Percentiles rank a stretch among this genome's conserved stretches.
Conservation (phyloP, 2,329 filamentous ascomycete species). For the Aspergillus floridensis region DNA sequence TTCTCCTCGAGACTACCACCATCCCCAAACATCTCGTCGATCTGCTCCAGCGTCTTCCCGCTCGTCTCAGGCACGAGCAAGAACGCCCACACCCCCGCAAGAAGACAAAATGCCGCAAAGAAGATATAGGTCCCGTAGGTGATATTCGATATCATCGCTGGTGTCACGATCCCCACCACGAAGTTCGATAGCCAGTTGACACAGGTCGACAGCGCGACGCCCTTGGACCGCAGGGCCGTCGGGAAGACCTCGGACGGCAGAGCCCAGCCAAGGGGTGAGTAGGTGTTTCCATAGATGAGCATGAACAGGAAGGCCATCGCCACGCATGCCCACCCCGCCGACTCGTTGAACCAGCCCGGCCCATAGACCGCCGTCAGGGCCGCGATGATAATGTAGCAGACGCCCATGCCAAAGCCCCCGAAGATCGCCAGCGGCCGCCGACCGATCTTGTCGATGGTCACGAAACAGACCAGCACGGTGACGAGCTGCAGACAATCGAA, state of each 20-base stretch:
- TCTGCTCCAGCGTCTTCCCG: conserved; percentile 52
- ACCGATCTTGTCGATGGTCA: conserved; percentile 21
- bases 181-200: conserved; percentile 42
- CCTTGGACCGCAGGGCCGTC: conserved; percentile 33
- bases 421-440: conserved; percentile 59
- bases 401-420: conserved; percentile 48
- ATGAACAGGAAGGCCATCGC: conserved; percentile 56
- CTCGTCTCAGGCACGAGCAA: conserved; percentile 56
- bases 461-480: conserved; percentile 56
- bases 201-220: conserved; percentile 34
- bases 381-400: background rate
- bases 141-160: conserved; percentile 57
- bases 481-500: conserved; percentile 55
- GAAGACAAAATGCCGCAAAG: conserved; percentile 51
- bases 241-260: conserved; percentile 39
- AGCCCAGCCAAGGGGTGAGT: conserved; percentile 37
- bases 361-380: background rate
- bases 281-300: conserved; percentile 60
- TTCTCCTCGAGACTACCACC: too few species aligned
- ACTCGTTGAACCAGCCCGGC: background rate
- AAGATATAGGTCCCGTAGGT: conserved; percentile 53
- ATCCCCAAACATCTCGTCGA: conserved; percentile 42
- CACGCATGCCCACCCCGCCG: background rate
- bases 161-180: conserved; percentile 57
- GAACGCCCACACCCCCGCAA: conserved; percentile 50